Evolutionary conservation across 192 early-diverging fungal species (phyloP).

Genomic region (Podila minutissima): DNA sequence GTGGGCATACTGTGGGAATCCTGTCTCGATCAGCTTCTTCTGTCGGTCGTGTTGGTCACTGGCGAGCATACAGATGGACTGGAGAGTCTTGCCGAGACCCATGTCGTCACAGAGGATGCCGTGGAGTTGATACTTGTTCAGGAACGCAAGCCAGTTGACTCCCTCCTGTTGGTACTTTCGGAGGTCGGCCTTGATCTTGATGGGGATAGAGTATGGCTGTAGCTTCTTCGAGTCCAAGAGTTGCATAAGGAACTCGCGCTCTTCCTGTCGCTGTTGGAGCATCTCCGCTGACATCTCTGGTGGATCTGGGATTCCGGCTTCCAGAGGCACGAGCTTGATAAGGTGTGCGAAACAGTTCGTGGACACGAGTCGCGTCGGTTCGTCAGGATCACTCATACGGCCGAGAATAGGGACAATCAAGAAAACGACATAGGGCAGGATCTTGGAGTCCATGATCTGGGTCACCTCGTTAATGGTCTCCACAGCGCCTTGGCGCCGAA

Average conservation of each 20-base stretch:
- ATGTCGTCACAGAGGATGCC: constrained; percentile 99
- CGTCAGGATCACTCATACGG: constrained; percentile 96
- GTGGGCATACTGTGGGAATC: constrained; percentile 72
- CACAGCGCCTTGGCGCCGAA: constrained; percentile 86
- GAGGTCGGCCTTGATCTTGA: constrained; percentile 92
- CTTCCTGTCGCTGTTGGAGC: constrained; percentile 82
- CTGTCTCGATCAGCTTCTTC: constrained; percentile 59
- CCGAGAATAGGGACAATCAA: constrained; percentile 95
- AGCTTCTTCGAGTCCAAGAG: constrained; percentile 90
- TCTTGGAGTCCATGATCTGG: constrained; percentile 76
- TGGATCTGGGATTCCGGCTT: constrained; percentile 94
- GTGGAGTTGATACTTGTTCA: constrained; percentile 96
- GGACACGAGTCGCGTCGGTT: constrained; percentile 86
- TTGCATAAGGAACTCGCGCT: constrained; percentile 94
- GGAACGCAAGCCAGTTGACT: constrained; percentile 97
- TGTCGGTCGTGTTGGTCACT: constrained; percentile 85
- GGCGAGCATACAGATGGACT: constrained; percentile 95
- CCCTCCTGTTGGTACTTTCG: constrained; percentile 98
- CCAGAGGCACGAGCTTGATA: constrained; percentile 95
- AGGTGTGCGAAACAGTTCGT: constrained; percentile 97
- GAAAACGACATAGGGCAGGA: constrained; percentile 98
- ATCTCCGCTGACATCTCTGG: constrained; percentile 84
- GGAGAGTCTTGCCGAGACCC: constrained; percentile 98
- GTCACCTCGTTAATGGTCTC: constrained; percentile 89
- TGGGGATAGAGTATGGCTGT: constrained; percentile 87